Evolutionary conservation across 2,329 filamentous ascomycete species (phyloP), one percentile per base, ranked within the genome.

Genomic region (Diaporthe capsici): DNA sequence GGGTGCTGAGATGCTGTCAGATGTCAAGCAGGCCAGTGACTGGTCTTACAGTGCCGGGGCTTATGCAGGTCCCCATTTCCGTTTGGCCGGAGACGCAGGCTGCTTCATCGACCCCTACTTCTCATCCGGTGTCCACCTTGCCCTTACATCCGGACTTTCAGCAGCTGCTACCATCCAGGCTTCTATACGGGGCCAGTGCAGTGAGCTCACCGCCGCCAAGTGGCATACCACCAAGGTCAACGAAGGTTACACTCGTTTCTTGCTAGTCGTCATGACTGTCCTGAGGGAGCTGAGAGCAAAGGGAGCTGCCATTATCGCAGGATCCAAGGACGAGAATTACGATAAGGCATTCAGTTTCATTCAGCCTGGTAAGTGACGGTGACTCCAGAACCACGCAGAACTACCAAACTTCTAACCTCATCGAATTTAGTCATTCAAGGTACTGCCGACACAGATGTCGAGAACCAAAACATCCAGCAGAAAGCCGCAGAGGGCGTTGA

Each of bases 51-150:
- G 81, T 61, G 84, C 88, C 5, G 58, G 34, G 13, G 58, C 58
- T 0, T 89, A 89, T 76, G 83, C 86, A 1, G 73, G 79, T n/a
- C 83, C 84, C 1, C 76, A 84, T 72, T 78, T 82, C 4, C 86
- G 87, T 25, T 82, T 88, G 15, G 83, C 80, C 7, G 87, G 87
- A 2, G 87, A 89, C 75, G 87, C 87, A 0, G 87, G 86, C 1
- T 85, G 84, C 78, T 89, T 89, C 76, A 87, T 89, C 74, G 87
- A 89, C 72, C 87, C 87, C 0, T 85, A 83, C 74, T 89, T 88
- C 80, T 87, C 85, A 0, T 88, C 87, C 0, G 87, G 87, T 12
- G 82, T 87, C 5, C 87, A 89, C 75, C 80, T 89, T 0, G 87
- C 87, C 2, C 51, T 89, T 0, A 77, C 81, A 0, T 80, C 84